A percentile compares a stretch with the other conserved stretches of the same genome.
phyloP scores from a whole-genome alignment of 257 asterid species.

The Solanum piurae region DNA sequence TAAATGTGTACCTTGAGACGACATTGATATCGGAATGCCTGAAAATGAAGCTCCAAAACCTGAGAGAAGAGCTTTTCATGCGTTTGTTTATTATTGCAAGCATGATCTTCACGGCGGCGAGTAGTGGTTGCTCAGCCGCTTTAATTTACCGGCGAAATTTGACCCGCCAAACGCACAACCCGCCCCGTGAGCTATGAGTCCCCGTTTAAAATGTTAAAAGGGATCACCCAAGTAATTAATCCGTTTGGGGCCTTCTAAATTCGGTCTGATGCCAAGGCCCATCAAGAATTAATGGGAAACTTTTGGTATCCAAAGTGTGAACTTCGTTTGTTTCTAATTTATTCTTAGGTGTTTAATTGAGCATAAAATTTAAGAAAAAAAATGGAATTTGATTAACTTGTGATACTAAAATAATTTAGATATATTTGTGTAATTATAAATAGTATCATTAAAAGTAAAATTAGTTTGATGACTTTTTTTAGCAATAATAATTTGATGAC shows the following conservation, averaged over 20 bases:
- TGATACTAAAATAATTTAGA: no score
- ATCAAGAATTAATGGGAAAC: background rate
- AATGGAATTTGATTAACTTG: no score
- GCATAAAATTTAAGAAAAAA: no score
- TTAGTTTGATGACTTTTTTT: background rate
- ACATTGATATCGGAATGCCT: background rate
- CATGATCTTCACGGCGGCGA: constrained; percentile 1
- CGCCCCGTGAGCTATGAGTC: background rate
- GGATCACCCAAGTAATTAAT: no score
- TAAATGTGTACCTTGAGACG: background rate
- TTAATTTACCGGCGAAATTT: background rate
- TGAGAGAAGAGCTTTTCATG: background rate
- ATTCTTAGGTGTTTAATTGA: no score
- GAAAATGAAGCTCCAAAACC: background rate
- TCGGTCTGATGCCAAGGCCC: background rate
- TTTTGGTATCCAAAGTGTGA: background rate
- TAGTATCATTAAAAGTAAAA: no score
- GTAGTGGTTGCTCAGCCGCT: background rate
- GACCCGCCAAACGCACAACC: background rate
- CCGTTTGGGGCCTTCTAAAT: background rate
- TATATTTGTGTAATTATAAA: no score
- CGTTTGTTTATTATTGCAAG: background rate
- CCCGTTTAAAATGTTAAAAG: background rate
- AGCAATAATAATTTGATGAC: background rate
- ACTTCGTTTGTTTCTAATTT: no score